Evolutionary conservation across 179 eudicot genomes (phyloP).

Genomic region (Gypsophila paniculata): DNA sequence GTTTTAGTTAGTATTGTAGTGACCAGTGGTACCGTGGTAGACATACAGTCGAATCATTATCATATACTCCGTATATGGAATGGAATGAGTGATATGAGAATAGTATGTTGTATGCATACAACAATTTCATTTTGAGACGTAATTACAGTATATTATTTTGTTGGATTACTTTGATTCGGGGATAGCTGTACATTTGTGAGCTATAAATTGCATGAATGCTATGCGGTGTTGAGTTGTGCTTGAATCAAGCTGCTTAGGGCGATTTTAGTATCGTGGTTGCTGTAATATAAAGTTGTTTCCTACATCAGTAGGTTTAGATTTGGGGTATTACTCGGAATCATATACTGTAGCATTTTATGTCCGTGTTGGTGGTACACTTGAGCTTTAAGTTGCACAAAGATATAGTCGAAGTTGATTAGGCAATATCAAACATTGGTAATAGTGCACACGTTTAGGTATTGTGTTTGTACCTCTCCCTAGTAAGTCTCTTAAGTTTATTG

Average conservation of each 20-base stretch:
- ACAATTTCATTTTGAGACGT: too few species aligned
- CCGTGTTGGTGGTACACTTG: too few species aligned
- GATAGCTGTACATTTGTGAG: background rate
- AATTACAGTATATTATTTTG: too few species aligned
- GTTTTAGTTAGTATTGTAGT: too few species aligned
- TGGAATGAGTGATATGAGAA: too few species aligned
- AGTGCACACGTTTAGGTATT: background rate
- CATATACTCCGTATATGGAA: too few species aligned
- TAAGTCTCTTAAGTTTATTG: background rate
- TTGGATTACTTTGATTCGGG: background rate
- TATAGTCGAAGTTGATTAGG: background rate
- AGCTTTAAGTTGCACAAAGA: constrained; percentile 1
- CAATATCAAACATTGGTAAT: background rate
- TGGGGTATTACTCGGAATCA: background rate
- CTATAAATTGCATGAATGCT: background rate
- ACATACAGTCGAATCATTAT: too few species aligned
- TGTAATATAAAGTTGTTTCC: background rate
- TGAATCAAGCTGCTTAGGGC: background rate
- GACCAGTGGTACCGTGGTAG: too few species aligned
- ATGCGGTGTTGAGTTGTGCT: background rate
- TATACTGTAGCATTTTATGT: background rate
- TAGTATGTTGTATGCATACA: too few species aligned
- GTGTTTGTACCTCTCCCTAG: background rate
- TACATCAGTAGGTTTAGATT: background rate
- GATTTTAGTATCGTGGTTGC: background rate